These are phyloP conservation scores for Hura crepitans DNA, from an alignment of 441 rosid genomes.

Conservation along the genomic window DNA sequence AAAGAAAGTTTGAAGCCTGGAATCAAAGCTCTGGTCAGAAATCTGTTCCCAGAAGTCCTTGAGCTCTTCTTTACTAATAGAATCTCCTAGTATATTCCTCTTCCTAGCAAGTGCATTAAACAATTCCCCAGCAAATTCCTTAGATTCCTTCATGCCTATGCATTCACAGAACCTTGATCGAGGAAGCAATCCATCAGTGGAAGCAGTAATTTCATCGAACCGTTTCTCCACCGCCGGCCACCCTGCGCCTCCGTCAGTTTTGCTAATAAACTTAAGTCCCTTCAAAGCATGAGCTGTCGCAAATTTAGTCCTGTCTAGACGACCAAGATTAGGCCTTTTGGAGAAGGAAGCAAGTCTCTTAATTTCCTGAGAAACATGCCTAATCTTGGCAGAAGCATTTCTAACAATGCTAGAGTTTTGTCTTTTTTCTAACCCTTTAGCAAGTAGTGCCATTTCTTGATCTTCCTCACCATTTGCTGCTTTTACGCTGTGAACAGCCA, in stretches of 20 bases:
- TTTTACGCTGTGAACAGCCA: conserved; percentile 74
- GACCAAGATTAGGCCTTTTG: conserved; percentile 38
- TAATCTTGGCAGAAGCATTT: conserved; percentile 54
- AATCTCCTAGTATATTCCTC: conserved; percentile 56
- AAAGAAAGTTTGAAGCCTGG: conserved; percentile 88
- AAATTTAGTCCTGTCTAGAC: conserved; percentile 65
- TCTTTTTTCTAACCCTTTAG: conserved; percentile 54
- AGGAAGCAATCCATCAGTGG: conserved; percentile 52
- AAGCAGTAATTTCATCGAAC: conserved; percentile 60
- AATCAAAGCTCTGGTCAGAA: conserved; percentile 78
- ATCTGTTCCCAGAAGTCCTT: conserved; percentile 79
- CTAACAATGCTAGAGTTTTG: conserved; percentile 40
- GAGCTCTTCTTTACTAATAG: conserved; percentile 59
- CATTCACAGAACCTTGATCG: conserved; percentile 74
- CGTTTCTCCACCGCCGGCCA: conserved; percentile 76
- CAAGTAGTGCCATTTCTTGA: conserved; percentile 56
- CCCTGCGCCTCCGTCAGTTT: conserved; percentile 49
- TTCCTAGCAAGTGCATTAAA: conserved; percentile 74
- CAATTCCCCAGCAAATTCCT: conserved; percentile 81
- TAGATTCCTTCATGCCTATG: conserved; percentile 89
- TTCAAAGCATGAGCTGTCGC: conserved; percentile 75
- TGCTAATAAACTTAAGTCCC: conserved; percentile 83
- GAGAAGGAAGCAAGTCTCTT: conserved; percentile 54
- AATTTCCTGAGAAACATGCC: conserved; percentile 73
- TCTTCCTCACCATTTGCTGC: conserved; percentile 39